Base-by-base conservation (phyloP, 495 filamentous ascomycete genomes). In the Penicillium malachiteum region DNA sequence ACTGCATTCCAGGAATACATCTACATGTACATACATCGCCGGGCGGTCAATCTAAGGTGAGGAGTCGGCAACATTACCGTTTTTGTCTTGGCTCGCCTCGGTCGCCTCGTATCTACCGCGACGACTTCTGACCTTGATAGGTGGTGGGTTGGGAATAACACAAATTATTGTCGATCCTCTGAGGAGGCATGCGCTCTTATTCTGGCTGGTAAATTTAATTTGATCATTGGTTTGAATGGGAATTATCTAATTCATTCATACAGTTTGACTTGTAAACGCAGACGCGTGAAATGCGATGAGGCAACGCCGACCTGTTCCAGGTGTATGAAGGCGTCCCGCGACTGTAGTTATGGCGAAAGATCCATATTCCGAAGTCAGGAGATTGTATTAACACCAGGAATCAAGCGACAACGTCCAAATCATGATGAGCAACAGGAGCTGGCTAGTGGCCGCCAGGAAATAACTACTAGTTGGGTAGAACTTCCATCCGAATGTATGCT, bases 261-360 rank as follows among this genome's bases (percentile, higher is more conserved):
- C 38, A 62, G 59, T 17, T 26, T 62, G 47, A 68, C 67, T 14
- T 70, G 67, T 46, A 70, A 65, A 51, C 44, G 51, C 12, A n/a
- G n/a, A n/a, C 60, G 67, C 31, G 68, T 68, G 35, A 68, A 68
- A 57, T 70, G 65, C 49, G 66, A 64, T 16, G 62, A 64, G 38
- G 26, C 45, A 1, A 64, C 60, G 39, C 62, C 62, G 7, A 31
- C 48, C 12, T 64, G 62, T 39, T 13, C 48, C 14, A 38, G 41
- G 10, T 63, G 60, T 50, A 12, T 38, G 6, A 63, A 59, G 35
- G 55, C 60, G 11, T 46, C 21, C 49, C 60, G 60, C 17, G 47
- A 54, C 11, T 62, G 55, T 50, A 32, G 14, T 8, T 59, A 55
- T 42, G 57, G 48, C 16, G 46, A 55, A 26, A 41, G 30, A 30